Conservation (phyloP, 2,329 filamentous ascomycete species). For the Oidium heveae region DNA sequence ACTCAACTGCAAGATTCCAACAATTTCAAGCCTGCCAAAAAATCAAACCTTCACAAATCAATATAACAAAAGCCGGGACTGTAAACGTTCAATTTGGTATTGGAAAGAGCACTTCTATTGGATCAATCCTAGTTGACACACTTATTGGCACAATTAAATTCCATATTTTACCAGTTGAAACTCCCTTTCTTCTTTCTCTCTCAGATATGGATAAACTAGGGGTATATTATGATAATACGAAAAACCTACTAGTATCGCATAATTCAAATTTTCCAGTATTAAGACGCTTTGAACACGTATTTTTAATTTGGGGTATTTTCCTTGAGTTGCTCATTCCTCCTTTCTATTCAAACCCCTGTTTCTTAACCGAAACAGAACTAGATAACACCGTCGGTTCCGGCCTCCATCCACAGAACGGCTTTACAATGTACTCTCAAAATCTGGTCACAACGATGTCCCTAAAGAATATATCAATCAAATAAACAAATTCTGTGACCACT, state of each 20-base stretch:
- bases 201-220: background rate
- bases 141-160: background rate
- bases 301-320: background rate
- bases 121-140: background rate
- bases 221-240: background rate
- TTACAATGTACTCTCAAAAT: background rate
- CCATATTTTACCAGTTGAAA: background rate
- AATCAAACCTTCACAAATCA: background rate
- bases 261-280: background rate
- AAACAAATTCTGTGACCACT: background rate
- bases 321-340: background rate
- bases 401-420: background rate
- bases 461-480: too few relatives aligned
- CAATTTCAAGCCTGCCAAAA: background rate
- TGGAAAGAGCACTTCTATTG: background rate
- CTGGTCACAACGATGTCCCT: background rate
- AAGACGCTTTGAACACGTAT: background rate
- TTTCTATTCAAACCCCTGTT: background rate
- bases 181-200: background rate
- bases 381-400: background rate
- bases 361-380: background rate
- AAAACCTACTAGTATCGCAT: background rate
- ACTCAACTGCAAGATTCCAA: background rate
- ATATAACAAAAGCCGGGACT: background rate
- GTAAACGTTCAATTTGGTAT: conserved; percentile 1